A percentile compares a stretch with the other conserved stretches of the same genome.
Evolutionary conservation across 129 eudicot genomes (phyloP).

Genomic region (Flaveria linearis): DNA sequence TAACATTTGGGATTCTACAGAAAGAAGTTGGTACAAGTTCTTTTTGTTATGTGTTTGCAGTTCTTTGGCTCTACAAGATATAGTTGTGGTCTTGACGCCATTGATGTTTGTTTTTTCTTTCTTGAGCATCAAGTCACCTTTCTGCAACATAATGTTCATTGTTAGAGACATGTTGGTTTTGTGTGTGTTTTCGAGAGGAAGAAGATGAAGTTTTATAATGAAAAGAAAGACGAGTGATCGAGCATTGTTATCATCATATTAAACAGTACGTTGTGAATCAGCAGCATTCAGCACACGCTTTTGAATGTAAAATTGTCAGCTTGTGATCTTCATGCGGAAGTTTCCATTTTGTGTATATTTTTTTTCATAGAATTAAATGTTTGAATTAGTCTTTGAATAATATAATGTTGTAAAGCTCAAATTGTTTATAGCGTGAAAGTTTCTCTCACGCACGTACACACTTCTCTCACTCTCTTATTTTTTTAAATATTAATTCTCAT

Average conservation of each 20-base stretch:
- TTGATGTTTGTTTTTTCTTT: constrained; percentile 4
- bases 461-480: too few relatives aligned
- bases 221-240: neutral
- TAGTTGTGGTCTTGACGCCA: constrained; percentile 5
- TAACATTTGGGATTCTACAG: constrained; percentile 31
- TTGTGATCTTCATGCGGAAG: constrained; percentile 21
- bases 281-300: constrained; percentile 18
- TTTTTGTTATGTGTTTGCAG: constrained; percentile 25
- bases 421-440: too few relatives aligned
- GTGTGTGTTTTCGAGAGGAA: constrained; percentile 2
- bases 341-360: constrained; percentile 6
- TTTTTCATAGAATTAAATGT: constrained; percentile 10
- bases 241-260: constrained; percentile 14
- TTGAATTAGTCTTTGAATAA: constrained; percentile 11
- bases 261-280: neutral
- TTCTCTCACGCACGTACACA: too few relatives aligned
- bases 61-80: constrained; percentile 32
- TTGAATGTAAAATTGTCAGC: constrained; percentile 21
- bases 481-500: too few relatives aligned
- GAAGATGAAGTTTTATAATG: constrained; percentile 19
- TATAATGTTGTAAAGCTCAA: neutral
- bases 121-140: constrained; percentile 16
- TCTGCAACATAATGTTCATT: constrained; percentile 21
- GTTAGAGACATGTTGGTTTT: constrained; percentile 22
- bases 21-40: constrained; percentile 39